These are phyloP conservation scores for Eutypella sp. DNA, from an alignment of 2,329 filamentous ascomycete species.

Conservation along the genomic window DNA sequence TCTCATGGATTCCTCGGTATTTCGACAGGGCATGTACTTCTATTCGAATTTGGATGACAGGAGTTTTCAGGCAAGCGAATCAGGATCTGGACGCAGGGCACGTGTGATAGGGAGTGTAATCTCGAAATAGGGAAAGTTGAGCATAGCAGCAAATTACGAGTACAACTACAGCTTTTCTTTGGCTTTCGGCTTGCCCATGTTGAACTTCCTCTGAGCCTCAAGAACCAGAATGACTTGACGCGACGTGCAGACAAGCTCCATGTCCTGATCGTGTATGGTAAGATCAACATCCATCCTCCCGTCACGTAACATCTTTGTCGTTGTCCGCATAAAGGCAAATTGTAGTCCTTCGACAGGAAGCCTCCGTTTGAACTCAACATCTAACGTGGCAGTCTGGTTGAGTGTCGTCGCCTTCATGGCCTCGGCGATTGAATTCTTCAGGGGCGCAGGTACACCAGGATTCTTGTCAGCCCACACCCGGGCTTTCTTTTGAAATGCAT, in stretches of 20 bases:
- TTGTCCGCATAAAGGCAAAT: conserved; percentile 9
- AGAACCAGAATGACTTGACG: conserved; percentile 11
- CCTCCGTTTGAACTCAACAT: conserved; percentile 14
- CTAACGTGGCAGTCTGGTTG: conserved; percentile 1
- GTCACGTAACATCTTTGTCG: conserved; percentile 7
- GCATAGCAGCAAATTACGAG: too few relatives aligned
- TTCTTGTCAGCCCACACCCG: not conserved
- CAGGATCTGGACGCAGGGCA: too few relatives aligned
- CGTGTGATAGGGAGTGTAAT: too few relatives aligned
- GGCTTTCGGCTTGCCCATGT: too few relatives aligned
- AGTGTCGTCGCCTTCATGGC: not conserved
- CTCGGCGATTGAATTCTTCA: not conserved
- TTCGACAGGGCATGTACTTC: too few relatives aligned
- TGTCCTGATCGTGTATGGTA: conserved; percentile 10
- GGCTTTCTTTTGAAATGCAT: not conserved
- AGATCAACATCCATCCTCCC: conserved; percentile 16
- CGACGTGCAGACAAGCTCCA: conserved; percentile 8
- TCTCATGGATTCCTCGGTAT: too few relatives aligned
- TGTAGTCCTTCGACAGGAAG: conserved; percentile 9
- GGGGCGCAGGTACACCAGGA: not conserved
- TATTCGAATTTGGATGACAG: too few relatives aligned
- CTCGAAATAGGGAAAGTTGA: too few relatives aligned
- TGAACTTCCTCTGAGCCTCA: conserved; percentile 12
- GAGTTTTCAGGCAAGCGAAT: too few relatives aligned
- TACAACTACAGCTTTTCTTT: too few relatives aligned